Conservation (phyloP, 2,329 filamentous ascomycete species). For the Diaporthe sp. region DNA sequence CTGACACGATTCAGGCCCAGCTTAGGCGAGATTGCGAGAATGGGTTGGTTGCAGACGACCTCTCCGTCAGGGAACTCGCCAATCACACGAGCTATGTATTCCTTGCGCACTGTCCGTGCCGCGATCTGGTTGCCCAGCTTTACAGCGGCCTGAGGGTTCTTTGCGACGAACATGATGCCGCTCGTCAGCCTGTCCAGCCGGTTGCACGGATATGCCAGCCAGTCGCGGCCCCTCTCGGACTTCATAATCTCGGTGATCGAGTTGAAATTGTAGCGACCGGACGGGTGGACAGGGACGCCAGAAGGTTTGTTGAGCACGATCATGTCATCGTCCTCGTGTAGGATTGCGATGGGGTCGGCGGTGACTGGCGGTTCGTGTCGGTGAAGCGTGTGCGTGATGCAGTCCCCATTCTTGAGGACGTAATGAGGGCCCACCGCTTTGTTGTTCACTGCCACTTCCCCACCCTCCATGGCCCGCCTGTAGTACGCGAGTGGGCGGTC, state of each 20-base stretch:
- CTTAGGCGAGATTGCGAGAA: constrained; percentile 94
- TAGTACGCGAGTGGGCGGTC: constrained; percentile 92
- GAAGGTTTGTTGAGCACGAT: constrained; percentile 98
- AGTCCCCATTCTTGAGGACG: constrained; percentile 86
- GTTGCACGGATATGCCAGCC: constrained; percentile 81
- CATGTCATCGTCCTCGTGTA: constrained; percentile 93
- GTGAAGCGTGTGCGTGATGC: constrained; percentile 93
- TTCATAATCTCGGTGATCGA: constrained; percentile 94
- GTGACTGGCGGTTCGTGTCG: constrained; percentile 96
- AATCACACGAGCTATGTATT: constrained; percentile 92
- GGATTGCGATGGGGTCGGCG: constrained; percentile 80
- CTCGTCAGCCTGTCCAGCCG: constrained; percentile 94
- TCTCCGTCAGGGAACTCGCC: constrained; percentile 94
- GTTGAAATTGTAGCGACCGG: constrained; percentile 96
- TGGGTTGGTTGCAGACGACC: constrained; percentile 91
- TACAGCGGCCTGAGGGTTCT: constrained; percentile 84
- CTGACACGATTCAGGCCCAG: constrained; percentile 94
- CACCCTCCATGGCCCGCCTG: constrained; percentile 82
- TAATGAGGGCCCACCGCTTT: constrained; percentile 76
- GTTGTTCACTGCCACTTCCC: constrained; percentile 85
- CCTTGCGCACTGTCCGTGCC: constrained; percentile 87
- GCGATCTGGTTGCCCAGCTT: constrained; percentile 81
- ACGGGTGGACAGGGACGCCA: constrained; percentile 94
- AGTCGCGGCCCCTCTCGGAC: constrained; percentile 72
- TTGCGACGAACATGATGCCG: constrained; percentile 98